These are phyloP conservation scores for Aspergillus neoniger DNA, from an alignment of 2,329 filamentous ascomycete species.

Conservation along the genomic window DNA sequence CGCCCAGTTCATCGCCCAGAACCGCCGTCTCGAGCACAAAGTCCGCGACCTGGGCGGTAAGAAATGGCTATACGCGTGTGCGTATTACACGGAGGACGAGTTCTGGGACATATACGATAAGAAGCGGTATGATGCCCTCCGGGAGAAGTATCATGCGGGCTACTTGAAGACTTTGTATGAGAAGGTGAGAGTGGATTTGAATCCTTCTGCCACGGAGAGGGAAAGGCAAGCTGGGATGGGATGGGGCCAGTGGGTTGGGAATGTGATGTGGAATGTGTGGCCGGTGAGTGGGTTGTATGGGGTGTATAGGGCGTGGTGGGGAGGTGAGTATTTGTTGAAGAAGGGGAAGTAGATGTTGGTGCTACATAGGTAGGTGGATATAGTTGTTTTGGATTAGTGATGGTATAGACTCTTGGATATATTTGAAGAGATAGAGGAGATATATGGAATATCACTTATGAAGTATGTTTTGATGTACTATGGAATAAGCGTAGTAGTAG, in stretches of 20 bases:
- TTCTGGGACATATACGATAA: slow-evolving; percentile 49
- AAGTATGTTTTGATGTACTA: not conserved
- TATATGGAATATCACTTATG: too few relatives aligned
- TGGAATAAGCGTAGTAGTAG: too few relatives aligned
- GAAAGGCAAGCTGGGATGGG: slow-evolving; percentile 8
- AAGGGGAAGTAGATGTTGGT: not conserved
- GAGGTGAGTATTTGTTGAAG: slow-evolving; percentile 28
- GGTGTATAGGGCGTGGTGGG: slow-evolving; percentile 26
- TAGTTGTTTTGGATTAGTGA: not conserved
- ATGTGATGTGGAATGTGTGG: slow-evolving; percentile 24
- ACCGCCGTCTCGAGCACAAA: slow-evolving; percentile 70
- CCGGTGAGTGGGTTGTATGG: slow-evolving; percentile 30
- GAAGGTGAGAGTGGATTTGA: slow-evolving; percentile 24
- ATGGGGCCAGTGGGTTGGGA: slow-evolving; percentile 18
- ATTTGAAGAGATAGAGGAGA: too few relatives aligned
- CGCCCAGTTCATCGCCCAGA: slow-evolving; percentile 64
- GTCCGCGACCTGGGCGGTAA: slow-evolving; percentile 70
- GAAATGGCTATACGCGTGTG: slow-evolving; percentile 87
- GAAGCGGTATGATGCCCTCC: slow-evolving; percentile 39
- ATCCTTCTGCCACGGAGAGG: not conserved
- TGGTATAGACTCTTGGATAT: not conserved
- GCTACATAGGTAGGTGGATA: not conserved
- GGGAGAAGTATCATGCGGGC: slow-evolving; percentile 41
- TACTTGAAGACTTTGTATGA: slow-evolving; percentile 25
- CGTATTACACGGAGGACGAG: slow-evolving; percentile 70